phyloP scores from a whole-genome alignment of 2,329 filamentous ascomycete genomes.

The Chaetomium olivaceum region DNA sequence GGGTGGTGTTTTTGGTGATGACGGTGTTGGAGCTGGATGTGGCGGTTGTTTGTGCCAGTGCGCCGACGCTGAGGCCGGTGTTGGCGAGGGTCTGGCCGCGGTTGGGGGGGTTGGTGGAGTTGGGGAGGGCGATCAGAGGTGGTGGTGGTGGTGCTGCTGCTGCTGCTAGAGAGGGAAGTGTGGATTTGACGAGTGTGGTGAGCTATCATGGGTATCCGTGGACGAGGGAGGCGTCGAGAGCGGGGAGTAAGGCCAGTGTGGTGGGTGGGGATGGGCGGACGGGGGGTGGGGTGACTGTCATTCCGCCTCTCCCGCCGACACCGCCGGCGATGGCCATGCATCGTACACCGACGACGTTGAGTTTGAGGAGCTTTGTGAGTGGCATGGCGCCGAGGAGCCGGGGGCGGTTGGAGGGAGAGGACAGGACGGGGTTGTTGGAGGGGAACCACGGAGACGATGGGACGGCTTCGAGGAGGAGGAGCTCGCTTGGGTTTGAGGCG shows the following conservation, averaged over 20 bases:
- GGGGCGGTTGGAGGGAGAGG: conserved; percentile 24
- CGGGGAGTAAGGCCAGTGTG: conserved; percentile 31
- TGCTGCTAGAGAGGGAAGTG: conserved; percentile 25
- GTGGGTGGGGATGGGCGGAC: conserved; percentile 9
- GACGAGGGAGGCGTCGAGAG: conserved; percentile 26
- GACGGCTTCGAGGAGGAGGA: conserved; percentile 19
- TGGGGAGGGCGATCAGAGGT: conserved; percentile 23
- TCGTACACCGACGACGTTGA: conserved; percentile 36
- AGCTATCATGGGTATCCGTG: conserved; percentile 40
- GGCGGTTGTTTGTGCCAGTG: conserved; percentile 41
- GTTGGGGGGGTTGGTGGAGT: conserved; percentile 14
- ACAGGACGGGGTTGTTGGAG: conserved; percentile 23
- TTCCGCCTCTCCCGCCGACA: conserved; percentile 23
- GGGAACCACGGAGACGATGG: conserved; percentile 10
- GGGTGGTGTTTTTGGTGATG: conserved; percentile 39
- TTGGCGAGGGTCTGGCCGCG: conserved; percentile 35
- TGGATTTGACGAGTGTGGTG: conserved; percentile 35
- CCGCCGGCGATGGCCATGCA: conserved; percentile 27
- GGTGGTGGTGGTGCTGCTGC: neutral
- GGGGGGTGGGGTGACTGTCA: neutral
- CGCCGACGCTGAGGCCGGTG: conserved; percentile 38
- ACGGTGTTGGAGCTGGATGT: conserved; percentile 42
- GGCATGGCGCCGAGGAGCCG: conserved; percentile 31
- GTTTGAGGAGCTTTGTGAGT: conserved; percentile 36
- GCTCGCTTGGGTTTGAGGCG: conserved; percentile 33